phyloP scores from a whole-genome alignment of 2,329 filamentous ascomycete genomes.

The Colletotrichum sp. region DNA sequence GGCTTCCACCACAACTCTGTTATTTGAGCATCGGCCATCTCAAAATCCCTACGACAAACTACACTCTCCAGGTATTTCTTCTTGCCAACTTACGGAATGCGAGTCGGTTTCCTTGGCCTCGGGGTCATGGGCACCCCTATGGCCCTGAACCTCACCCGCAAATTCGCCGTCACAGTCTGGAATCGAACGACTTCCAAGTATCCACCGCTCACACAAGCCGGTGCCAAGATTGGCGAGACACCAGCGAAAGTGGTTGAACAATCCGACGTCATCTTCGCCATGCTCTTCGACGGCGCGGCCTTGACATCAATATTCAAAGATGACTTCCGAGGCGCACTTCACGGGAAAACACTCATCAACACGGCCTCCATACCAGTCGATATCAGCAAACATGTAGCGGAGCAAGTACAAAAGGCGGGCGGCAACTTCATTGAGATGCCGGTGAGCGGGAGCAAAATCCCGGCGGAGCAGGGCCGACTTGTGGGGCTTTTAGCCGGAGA shows the following conservation, averaged over 20 bases:
- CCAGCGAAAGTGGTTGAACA: slow-evolving; percentile 28
- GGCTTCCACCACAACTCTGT: background rate
- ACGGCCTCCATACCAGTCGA: slow-evolving; percentile 32
- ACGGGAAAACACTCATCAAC: slow-evolving; percentile 36
- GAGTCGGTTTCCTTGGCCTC: slow-evolving; percentile 34
- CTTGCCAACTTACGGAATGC: background rate
- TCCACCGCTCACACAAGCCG: slow-evolving; percentile 21
- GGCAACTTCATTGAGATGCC: slow-evolving; percentile 38
- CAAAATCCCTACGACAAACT: background rate
- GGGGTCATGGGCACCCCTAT: slow-evolving; percentile 38
- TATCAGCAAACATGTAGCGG: slow-evolving; percentile 27
- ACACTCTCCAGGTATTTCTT: background rate
- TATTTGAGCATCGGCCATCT: background rate
- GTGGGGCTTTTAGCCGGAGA: slow-evolving; percentile 39
- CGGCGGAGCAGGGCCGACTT: slow-evolving; percentile 35
- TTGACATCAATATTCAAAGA: slow-evolving; percentile 27
- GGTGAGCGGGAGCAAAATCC: slow-evolving; percentile 37
- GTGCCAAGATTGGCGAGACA: slow-evolving; percentile 26
- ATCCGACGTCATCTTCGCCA: slow-evolving; percentile 34
- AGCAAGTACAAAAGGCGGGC: slow-evolving; percentile 26
- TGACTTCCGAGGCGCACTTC: slow-evolving; percentile 27
- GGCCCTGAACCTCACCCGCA: slow-evolving; percentile 33
- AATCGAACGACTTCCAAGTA: slow-evolving; percentile 34
- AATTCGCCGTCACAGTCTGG: slow-evolving; percentile 33
- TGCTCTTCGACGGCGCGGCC: slow-evolving; percentile 33